Percentiles rank a stretch among this genome's conserved stretches.
Conservation (phyloP, 2,329 filamentous ascomycete species). For the Hypoxylon sp. region DNA sequence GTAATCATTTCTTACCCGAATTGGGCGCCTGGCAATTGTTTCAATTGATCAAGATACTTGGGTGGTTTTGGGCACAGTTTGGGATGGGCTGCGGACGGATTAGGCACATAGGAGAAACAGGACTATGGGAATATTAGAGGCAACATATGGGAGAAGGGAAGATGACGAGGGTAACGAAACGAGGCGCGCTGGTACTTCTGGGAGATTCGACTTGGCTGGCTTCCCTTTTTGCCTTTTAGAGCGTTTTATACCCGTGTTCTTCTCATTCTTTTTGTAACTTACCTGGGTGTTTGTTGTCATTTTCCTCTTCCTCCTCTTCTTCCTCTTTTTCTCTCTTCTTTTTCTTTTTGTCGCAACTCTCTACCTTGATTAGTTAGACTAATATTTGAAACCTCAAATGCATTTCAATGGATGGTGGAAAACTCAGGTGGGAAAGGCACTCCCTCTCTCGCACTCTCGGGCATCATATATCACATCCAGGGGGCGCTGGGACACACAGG, state of each 20-base stretch:
- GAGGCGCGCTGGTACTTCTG: not conserved
- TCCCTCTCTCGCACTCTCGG: not conserved
- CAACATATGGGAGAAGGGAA: not conserved
- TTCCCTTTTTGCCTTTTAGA: conserved; percentile 22
- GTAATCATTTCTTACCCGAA: not conserved
- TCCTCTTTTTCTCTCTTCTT: conserved; percentile 4
- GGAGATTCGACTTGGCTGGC: conserved; percentile 11
- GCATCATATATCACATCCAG: conserved; percentile 16
- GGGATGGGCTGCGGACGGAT: not conserved
- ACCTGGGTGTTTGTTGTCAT: too few relatives aligned
- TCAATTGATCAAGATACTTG: not conserved
- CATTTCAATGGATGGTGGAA: conserved; percentile 20
- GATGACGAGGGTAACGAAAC: not conserved
- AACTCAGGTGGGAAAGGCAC: conserved; percentile 8
- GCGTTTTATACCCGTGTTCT: conserved; percentile 39
- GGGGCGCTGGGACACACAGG: conserved; percentile 1
- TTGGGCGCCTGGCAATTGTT: not conserved
- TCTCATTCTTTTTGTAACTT: conserved; percentile 31
- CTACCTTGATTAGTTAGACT: conserved; percentile 27
- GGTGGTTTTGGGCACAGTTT: too few relatives aligned
- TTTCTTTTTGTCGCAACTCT: not conserved
- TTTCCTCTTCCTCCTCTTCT: conserved; percentile 6
- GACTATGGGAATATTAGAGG: conserved; percentile 6
- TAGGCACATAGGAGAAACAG: not conserved
- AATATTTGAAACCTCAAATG: conserved; percentile 34